phyloP scores from a whole-genome alignment of 1,284 basidiomycete species.

The Leccinum cinnamomeum region DNA sequence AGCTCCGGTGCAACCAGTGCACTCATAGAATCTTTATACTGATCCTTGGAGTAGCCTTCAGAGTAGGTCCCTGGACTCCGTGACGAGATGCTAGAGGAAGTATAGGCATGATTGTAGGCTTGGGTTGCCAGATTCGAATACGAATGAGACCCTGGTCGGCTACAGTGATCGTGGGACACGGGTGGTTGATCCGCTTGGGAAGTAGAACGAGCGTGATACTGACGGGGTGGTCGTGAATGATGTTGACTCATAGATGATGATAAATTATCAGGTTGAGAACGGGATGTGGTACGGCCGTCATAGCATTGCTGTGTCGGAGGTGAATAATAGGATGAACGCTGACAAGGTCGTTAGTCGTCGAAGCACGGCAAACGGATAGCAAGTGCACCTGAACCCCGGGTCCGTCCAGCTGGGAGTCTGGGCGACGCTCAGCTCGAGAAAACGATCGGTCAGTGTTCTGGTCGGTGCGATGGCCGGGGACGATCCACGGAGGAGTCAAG shows the following conservation, averaged over 20 bases:
- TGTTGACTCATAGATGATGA: constrained; percentile 22
- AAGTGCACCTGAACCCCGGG: constrained; percentile 34
- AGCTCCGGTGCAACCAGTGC: constrained; percentile 13
- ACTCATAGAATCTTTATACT: constrained; percentile 21
- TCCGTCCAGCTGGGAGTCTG: constrained; percentile 28
- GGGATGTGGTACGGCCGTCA: constrained; percentile 26
- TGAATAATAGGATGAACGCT: constrained; percentile 30
- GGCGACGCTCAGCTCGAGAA: constrained; percentile 28
- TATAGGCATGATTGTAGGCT: constrained; percentile 25
- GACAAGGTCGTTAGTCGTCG: constrained; percentile 10
- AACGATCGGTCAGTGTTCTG: constrained; percentile 27
- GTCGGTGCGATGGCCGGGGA: constrained; percentile 36
- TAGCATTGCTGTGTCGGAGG: constrained; percentile 28
- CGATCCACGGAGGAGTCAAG: constrained; percentile 41
- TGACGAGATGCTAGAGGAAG: constrained; percentile 17
- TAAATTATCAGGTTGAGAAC: constrained; percentile 22
- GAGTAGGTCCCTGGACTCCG: constrained; percentile 23
- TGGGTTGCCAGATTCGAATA: constrained; percentile 28
- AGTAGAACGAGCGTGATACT: constrained; percentile 30
- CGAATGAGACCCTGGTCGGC: constrained; percentile 25
- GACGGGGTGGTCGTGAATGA: constrained; percentile 26
- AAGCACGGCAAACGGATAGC: not conserved
- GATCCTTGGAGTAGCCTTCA: constrained; percentile 20
- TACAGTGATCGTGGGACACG: constrained; percentile 32
- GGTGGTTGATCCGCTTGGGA: constrained; percentile 31